These are phyloP conservation scores for Jatropha multifida DNA, from an alignment of 441 rosid species.

Conservation along the genomic window DNA sequence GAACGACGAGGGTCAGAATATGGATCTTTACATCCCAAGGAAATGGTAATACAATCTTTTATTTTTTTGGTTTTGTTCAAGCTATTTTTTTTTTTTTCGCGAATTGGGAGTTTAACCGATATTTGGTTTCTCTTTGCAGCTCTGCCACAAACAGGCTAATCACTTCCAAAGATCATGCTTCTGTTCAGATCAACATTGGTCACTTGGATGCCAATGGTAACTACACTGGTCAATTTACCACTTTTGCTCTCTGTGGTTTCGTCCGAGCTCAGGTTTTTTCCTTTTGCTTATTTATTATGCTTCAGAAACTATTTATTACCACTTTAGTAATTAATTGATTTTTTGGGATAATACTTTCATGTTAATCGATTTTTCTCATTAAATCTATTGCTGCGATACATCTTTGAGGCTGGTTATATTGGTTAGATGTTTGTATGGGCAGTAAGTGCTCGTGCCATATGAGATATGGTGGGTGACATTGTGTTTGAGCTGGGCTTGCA, in stretches of 20 bases:
- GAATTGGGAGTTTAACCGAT: background rate
- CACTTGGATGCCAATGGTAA: conserved; percentile 77
- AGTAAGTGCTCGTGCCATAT: background rate
- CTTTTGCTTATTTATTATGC: background rate
- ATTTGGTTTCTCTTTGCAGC: conserved; percentile 34
- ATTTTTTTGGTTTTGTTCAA: background rate
- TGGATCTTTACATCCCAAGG: conserved; percentile 90
- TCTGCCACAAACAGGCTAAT: conserved; percentile 92
- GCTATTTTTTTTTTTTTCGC: background rate
- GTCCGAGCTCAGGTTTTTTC: conserved; percentile 71
- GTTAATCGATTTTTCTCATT: background rate
- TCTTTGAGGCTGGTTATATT: background rate
- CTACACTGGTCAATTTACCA: conserved; percentile 68
- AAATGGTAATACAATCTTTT: conserved; percentile 51
- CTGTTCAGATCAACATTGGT: conserved; percentile 86
- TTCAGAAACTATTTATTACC: background rate
- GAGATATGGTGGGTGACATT: background rate
- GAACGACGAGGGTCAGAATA: conserved; percentile 83
- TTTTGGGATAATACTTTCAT: too few species aligned
- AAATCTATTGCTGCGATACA: background rate
- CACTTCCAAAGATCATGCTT: conserved; percentile 91
- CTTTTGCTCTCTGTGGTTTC: conserved; percentile 84
- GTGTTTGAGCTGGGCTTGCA: background rate
- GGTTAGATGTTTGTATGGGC: background rate
- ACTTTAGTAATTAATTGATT: background rate